Conservation (phyloP, 805 yeast species). For the Zygosaccharomyces bailii region DNA sequence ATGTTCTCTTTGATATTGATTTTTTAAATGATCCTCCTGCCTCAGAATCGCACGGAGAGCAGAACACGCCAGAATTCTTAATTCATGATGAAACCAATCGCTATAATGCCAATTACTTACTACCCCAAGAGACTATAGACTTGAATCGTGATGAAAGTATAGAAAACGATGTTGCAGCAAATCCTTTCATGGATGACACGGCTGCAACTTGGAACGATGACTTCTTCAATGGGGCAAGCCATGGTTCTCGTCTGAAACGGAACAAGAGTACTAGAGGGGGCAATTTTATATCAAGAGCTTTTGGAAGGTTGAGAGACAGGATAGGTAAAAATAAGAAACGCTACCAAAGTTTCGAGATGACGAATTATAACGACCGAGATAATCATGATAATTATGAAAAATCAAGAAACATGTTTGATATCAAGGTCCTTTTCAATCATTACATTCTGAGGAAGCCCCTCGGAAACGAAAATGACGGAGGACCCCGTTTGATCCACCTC, state of each 20-base stretch:
- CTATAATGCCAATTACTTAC: slow-evolving; percentile 14
- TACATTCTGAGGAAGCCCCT: slow-evolving; percentile 35
- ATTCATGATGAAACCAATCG: slow-evolving; percentile 12
- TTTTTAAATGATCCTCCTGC: slow-evolving; percentile 29
- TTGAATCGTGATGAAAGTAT: slow-evolving; percentile 34
- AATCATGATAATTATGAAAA: slow-evolving; percentile 28
- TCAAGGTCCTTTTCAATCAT: slow-evolving; percentile 39
- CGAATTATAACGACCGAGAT: slow-evolving; percentile 26
- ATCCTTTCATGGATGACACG: slow-evolving; percentile 24
- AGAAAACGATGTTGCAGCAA: slow-evolving; percentile 38
- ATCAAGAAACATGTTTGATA: slow-evolving; percentile 38
- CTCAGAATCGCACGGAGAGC: slow-evolving; percentile 12
- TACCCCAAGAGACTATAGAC: slow-evolving; percentile 37
- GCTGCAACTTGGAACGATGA: slow-evolving; percentile 19
- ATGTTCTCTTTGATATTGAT: slow-evolving; percentile 42
- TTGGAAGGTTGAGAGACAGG: slow-evolving; percentile 19
- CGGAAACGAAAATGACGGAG: slow-evolving; percentile 21
- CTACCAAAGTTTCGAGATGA: slow-evolving; percentile 33
- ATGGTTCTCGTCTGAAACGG: slow-evolving; percentile 15
- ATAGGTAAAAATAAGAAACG: slow-evolving; percentile 12
- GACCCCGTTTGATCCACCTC: slow-evolving; percentile 63
- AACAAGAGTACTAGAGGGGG: slow-evolving; percentile 14
- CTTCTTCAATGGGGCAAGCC: slow-evolving; percentile 8
- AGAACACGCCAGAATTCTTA: slow-evolving; percentile 1
- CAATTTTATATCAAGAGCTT: slow-evolving; percentile 19